Base-by-base conservation (phyloP, 2,329 filamentous ascomycete genomes). In the Trichoderma endophyticum region DNA sequence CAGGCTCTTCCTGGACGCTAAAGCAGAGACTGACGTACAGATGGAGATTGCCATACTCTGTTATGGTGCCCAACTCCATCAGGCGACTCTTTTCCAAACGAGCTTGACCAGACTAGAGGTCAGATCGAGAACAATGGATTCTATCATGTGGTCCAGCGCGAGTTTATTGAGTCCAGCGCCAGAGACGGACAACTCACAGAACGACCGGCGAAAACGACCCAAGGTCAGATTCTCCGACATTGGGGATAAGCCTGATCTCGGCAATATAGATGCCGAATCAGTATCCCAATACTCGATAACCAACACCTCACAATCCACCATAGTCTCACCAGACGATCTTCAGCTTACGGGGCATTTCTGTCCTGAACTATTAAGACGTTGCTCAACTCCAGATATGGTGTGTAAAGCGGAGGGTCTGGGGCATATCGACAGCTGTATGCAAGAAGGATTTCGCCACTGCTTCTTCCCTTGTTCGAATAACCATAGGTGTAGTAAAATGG, bases 1-100 rank as follows among this genome's bases (percentile, higher is more conserved):
- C 4, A 68, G 18, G n/a, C 34, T 68, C 11, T 68, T 68, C 21
- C 12, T 68, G 11, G 36, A 68, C 26, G 56, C 65, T 8, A 68
- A 60, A 26, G 54, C 56, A 48, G 56, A 68, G 0, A 48, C 9
- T 24, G 65, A 60, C 2, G 56, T 60, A 1, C 65, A 59, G 12
- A 68, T 68, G 65, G 65, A 68, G 6, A 68, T 60, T 34, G 65
- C 56, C 12, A 68, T 68, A 12, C 36, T 60, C 3, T 68, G 65
- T 7, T 60, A 24, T 26, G 54, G 28, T 8, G 54, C 28, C 6
- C 18, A 59, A 6, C 18, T 32, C 1, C 64, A 39, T 4, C 64
- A 43, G 12, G 21, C 32, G 5, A 11, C 64, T 3, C 11, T 59
- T 1, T 34, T 57, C 26, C 21, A 57, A 26, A 43, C 64, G 30